A percentile compares a stretch with the other conserved stretches of the same genome.
These are phyloP conservation scores for Zygotorulaspora florentina DNA, from an alignment of 805 yeast species.

Conservation along the genomic window DNA sequence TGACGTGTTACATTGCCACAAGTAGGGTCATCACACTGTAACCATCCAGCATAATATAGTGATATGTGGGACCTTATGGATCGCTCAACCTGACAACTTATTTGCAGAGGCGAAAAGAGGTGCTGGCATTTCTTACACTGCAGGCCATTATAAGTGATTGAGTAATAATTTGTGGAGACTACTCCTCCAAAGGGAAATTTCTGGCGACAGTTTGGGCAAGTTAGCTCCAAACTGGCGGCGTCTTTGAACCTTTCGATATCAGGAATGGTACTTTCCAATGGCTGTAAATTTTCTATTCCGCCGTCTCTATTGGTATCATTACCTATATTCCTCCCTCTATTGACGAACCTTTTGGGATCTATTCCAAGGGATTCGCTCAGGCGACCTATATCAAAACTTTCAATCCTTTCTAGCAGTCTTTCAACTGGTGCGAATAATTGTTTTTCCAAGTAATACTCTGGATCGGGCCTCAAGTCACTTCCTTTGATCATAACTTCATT, in stretches of 20 bases:
- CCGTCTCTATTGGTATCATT: conserved; percentile 22
- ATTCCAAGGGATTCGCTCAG: conserved; percentile 75
- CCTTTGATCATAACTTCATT: conserved; percentile 60
- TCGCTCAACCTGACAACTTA: conserved; percentile 73
- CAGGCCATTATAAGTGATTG: conserved; percentile 64
- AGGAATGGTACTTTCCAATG: conserved; percentile 74
- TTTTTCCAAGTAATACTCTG: conserved; percentile 73
- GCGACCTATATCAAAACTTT: conserved; percentile 78
- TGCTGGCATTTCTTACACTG: conserved; percentile 60
- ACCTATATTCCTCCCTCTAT: conserved; percentile 31
- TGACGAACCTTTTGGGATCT: conserved; percentile 59
- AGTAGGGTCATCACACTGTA: conserved; percentile 76
- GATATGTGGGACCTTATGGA: conserved; percentile 66
- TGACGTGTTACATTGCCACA: conserved; percentile 81
- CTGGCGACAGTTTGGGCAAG: conserved; percentile 57
- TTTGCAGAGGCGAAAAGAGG: conserved; percentile 46
- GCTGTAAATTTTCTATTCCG: conserved; percentile 48
- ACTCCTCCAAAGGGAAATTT: conserved; percentile 73
- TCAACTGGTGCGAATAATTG: conserved; percentile 90
- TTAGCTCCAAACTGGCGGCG: conserved; percentile 50
- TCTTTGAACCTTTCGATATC: conserved; percentile 80
- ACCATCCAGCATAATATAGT: conserved; percentile 80
- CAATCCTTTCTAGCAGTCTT: conserved; percentile 77
- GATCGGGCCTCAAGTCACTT: conserved; percentile 60
- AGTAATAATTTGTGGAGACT: conserved; percentile 55